Percentiles rank a stretch among this genome's conserved stretches.
Conservation (phyloP, 2,329 filamentous ascomycete species). For the Apiospora sp. region DNA sequence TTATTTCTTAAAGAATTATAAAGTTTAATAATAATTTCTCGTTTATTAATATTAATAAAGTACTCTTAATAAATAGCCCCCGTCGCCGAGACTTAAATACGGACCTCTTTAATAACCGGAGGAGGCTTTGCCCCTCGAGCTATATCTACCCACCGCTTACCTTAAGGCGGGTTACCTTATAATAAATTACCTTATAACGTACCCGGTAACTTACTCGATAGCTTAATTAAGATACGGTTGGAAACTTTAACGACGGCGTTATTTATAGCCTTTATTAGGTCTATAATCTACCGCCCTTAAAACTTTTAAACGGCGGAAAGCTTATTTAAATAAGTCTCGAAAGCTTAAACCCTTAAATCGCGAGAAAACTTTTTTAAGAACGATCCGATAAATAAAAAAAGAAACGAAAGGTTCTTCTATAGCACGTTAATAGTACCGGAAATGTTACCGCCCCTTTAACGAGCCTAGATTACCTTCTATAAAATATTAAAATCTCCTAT, state of each 20-base stretch:
- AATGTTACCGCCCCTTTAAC: background rate
- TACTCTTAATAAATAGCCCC: too few species aligned
- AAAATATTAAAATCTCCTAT: background rate
- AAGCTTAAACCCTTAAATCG: background rate
- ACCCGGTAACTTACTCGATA: too few species aligned
- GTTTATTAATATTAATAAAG: too few species aligned
- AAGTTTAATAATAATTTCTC: too few species aligned
- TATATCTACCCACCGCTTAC: background rate
- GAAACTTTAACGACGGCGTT: background rate
- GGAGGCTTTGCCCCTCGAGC: background rate
- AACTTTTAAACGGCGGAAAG: background rate
- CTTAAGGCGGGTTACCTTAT: too few species aligned
- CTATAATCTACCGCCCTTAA: background rate
- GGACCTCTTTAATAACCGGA: background rate
- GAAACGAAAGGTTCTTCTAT: background rate
- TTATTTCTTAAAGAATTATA: background rate
- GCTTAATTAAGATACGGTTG: background rate
- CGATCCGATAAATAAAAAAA: background rate
- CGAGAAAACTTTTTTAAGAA: background rate
- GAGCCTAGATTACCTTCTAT: background rate
- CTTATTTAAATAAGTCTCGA: background rate
- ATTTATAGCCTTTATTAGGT: background rate
- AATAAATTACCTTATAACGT: too few species aligned
- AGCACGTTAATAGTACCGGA: background rate
- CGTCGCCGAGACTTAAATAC: too few species aligned